A percentile compares a stretch with the other conserved stretches of the same genome.
Conservation (phyloP, 805 yeast genomes). For the Spathaspora boniae region DNA sequence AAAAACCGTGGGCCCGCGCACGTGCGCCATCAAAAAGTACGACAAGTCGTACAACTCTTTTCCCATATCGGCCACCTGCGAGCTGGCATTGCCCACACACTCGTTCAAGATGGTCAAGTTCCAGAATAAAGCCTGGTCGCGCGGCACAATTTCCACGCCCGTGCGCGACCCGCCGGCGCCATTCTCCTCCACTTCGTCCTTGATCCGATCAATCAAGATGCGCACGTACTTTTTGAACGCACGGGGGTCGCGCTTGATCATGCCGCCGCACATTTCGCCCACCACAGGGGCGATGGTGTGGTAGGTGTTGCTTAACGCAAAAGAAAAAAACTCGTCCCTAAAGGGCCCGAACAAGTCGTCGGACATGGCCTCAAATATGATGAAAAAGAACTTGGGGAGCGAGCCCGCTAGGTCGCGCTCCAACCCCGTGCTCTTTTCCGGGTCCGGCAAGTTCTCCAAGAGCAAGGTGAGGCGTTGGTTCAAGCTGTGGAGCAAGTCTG, state of each 20-base stretch:
- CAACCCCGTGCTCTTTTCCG: constrained; percentile 46
- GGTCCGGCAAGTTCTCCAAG: constrained; percentile 67
- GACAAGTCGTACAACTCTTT: constrained; percentile 48
- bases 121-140: constrained; percentile 76
- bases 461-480: constrained; percentile 58
- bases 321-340: constrained; percentile 48
- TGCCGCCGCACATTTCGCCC: constrained; percentile 68
- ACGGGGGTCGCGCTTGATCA: constrained; percentile 62
- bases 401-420: constrained; percentile 44
- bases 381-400: constrained; percentile 34
- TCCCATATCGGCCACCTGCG: constrained; percentile 39
- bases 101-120: constrained; percentile 68
- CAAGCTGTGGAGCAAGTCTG: constrained; percentile 53
- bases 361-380: constrained; percentile 55
- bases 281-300: constrained; percentile 63
- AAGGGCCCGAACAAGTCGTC: constrained; percentile 49
- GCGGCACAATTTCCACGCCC: constrained; percentile 62
- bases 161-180: constrained; percentile 77
- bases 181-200: constrained; percentile 66
- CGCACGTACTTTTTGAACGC: constrained; percentile 41
- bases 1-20: constrained; percentile 65
- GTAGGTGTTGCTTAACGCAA: constrained; percentile 55
- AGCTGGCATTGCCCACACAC: constrained; percentile 65
- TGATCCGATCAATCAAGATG: constrained; percentile 49
- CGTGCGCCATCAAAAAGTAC: constrained; percentile 38